Evolutionary conservation across 305 asterid genomes (phyloP), one percentile per base, ranked within the genome.

Genomic region (Andrographis paniculata): DNA sequence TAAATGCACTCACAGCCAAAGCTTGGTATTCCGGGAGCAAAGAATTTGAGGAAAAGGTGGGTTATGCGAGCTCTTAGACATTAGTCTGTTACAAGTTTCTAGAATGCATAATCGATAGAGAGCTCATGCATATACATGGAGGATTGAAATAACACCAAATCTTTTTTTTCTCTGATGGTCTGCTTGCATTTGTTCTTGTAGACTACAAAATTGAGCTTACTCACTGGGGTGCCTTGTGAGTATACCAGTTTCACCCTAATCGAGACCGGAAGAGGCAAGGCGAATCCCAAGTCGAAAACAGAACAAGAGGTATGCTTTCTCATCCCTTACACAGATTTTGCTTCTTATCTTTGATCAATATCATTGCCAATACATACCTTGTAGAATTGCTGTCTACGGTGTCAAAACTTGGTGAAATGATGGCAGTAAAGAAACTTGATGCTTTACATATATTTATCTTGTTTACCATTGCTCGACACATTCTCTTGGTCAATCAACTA

Each of bases 11-110:
- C 23, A 89, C 97, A 6, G 78, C 86, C 30, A 52, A 59, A n/a
- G 91, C 88, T 27, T 89, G 97, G 97, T 70, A 74, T 48, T 63
- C 81, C 0, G 87, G 70, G 45, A 78, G 62, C 72, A 82, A 76
- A 67, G 71, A 74, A 28, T 53, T 69, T 13, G 82, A 82, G 73
- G 89, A 74, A 62, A 82, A 70, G 94, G 97, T 85, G 33, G 56
- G 76, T 58, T 54, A 6, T 27, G n/a, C n/a, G n/a, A 24, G 4
- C 24, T 64, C 55, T 53, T 22, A 15, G 22, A 14, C 12, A 55
- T 5, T 13, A 37, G 6, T 37, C 14, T 37, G 14, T 1, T n/a
- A 6, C 38, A 33, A 9, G 0, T 7, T 33, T n/a, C 11, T 2
- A 7, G 38, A 2, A 13, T 19, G 33, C n/a, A 30, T 9, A 40